Conservation (phyloP, 2,329 filamentous ascomycete genomes). For the Dactylellina leptospora region DNA sequence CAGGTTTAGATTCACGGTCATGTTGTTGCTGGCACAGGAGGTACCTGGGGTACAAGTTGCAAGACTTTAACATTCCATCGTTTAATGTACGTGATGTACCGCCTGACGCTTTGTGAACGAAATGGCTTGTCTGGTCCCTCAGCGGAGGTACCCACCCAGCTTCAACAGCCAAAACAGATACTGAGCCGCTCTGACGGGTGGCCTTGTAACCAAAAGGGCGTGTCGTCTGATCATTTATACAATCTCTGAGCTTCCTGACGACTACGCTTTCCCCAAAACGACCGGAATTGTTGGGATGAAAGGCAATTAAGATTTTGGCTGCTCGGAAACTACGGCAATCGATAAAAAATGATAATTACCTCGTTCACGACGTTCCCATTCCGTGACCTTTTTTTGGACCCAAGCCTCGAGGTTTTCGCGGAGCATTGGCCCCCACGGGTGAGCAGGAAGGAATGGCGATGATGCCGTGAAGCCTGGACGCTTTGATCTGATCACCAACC, state of each 20-base stretch:
- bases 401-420: not conserved
- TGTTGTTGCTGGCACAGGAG: constrained; percentile 15
- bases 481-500: constrained; percentile 39
- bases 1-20: constrained; percentile 15
- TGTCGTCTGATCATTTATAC: constrained; percentile 48
- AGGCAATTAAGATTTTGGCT: constrained; percentile 48
- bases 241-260: constrained; percentile 23
- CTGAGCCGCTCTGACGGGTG: constrained; percentile 44
- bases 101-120: constrained; percentile 29
- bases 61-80: constrained; percentile 28
- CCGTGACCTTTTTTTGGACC: not conserved
- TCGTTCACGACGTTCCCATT: not conserved
- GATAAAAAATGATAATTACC: constrained; percentile 31
- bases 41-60: constrained; percentile 35
- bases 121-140: constrained; percentile 1
- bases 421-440: not conserved
- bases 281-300: constrained; percentile 47
- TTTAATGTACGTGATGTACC: constrained; percentile 25
- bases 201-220: constrained; percentile 41
- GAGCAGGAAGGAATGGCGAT: constrained; percentile 10
- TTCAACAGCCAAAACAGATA: constrained; percentile 22
- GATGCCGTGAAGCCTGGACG: constrained; percentile 11
- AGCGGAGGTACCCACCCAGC: constrained; percentile 36
- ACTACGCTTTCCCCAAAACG: constrained; percentile 43
- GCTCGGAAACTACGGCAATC: constrained; percentile 49